These are phyloP conservation scores for Maudiozyma humilis DNA, from an alignment of 1,139 yeast genomes.

Conservation along the genomic window DNA sequence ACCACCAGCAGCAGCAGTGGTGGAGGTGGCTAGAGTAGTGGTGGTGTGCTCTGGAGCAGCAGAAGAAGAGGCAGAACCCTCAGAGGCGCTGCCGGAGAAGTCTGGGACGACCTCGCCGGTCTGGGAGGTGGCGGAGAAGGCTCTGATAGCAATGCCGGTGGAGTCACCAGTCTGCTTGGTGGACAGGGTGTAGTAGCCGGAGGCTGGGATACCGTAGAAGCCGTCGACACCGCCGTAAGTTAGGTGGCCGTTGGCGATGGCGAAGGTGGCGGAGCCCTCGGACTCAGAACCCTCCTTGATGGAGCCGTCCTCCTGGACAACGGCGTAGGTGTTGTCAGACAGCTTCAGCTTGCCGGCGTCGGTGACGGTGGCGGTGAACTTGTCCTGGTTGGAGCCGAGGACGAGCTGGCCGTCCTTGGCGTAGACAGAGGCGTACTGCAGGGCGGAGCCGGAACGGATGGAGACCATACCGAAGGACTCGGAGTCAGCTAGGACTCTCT, in stretches of 20 bases:
- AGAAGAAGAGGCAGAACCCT: conserved; percentile 5
- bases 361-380: conserved; percentile 1
- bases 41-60: conserved; percentile 5
- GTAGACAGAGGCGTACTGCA: conserved; percentile 22
- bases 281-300: conserved; percentile 12
- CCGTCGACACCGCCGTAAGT: conserved; percentile 17
- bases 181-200: conserved; percentile 9
- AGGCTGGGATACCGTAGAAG: conserved; percentile 17
- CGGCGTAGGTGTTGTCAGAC: conserved; percentile 21
- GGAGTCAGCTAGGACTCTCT: conserved; percentile 28
- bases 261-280: conserved; percentile 23
- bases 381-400: conserved; percentile 2
- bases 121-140: conserved; percentile 9
- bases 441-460: conserved; percentile 26
- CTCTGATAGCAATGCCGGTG: conserved; percentile 10
- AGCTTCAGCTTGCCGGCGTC: conserved; percentile 17
- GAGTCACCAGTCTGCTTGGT: conserved; percentile 7
- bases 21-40: conserved; percentile 5
- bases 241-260: conserved; percentile 20
- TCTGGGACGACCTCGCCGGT: conserved; percentile 11
- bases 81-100: conserved; percentile 8
- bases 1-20: not conserved
- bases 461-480: conserved; percentile 24
- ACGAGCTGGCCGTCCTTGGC: conserved; percentile 4
- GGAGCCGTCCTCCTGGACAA: conserved; percentile 16